Conservation (phyloP, 108 stramenopile species). For the Cylindrotheca fusiformis region DNA sequence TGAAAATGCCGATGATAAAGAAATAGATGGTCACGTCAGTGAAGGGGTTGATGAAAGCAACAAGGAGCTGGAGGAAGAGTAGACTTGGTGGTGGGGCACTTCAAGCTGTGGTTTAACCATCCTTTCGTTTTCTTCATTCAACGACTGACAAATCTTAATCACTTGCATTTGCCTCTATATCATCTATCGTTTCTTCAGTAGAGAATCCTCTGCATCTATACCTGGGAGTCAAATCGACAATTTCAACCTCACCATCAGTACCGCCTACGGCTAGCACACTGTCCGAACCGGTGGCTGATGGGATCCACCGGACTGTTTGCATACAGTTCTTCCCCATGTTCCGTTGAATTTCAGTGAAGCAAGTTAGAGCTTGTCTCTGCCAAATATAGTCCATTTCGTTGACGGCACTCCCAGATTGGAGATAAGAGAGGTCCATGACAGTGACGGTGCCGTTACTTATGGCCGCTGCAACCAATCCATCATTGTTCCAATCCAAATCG, state of each 20-base stretch:
- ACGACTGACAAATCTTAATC: no score
- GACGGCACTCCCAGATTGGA: constrained; percentile 59
- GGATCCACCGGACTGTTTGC: constrained; percentile 59
- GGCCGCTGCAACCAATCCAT: constrained; percentile 57
- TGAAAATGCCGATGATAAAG: constrained; percentile 10
- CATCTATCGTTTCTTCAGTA: no score
- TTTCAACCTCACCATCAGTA: constrained; percentile 69
- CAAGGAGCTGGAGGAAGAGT: not conserved
- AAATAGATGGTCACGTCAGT: constrained; percentile 9
- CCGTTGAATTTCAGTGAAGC: constrained; percentile 66
- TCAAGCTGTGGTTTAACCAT: no score
- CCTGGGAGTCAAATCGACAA: constrained; percentile 56
- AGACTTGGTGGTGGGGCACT: no score
- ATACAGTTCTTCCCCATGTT: constrained; percentile 56
- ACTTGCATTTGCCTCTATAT: no score
- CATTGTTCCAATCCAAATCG: constrained; percentile 60
- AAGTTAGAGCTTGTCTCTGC: constrained; percentile 69
- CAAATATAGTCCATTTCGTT: constrained; percentile 80
- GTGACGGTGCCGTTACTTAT: constrained; percentile 60
- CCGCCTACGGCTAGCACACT: constrained; percentile 64
- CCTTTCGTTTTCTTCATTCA: no score
- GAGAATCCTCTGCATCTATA: constrained; percentile 31
- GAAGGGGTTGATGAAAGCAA: constrained; percentile 5
- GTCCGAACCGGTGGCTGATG: constrained; percentile 32
- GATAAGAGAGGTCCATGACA: constrained; percentile 61